These are phyloP conservation scores for Mycosphaerelloides madeirae DNA, from an alignment of 2,329 filamentous ascomycete genomes.

Conservation along the genomic window DNA sequence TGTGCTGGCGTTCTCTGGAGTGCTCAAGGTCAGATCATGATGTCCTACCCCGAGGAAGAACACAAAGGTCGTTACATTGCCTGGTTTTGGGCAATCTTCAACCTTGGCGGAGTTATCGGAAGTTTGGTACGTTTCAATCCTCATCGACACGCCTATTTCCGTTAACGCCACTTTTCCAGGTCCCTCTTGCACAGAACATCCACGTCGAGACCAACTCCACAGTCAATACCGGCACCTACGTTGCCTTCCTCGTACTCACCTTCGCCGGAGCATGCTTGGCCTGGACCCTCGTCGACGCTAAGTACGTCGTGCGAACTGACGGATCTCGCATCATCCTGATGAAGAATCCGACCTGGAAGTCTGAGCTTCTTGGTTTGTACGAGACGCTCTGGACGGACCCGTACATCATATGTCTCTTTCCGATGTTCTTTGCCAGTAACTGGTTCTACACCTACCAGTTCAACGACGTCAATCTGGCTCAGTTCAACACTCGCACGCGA, in stretches of 20 bases:
- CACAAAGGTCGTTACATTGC: slow-evolving; percentile 84
- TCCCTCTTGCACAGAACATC: slow-evolving; percentile 69
- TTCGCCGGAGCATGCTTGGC: slow-evolving; percentile 64
- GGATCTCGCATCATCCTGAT: slow-evolving; percentile 75
- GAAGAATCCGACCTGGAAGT: slow-evolving; percentile 75
- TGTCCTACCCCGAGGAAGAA: slow-evolving; percentile 76
- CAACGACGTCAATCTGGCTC: slow-evolving; percentile 64
- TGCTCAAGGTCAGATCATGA: slow-evolving; percentile 79
- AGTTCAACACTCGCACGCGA: slow-evolving; percentile 68
- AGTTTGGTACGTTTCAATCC: slow-evolving; percentile 39
- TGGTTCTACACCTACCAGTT: slow-evolving; percentile 78
- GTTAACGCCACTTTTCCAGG: slow-evolving; percentile 32
- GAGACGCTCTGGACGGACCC: slow-evolving; percentile 65
- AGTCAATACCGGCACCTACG: slow-evolving; percentile 73
- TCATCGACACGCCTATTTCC: neutral
- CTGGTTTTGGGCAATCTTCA: slow-evolving; percentile 93
- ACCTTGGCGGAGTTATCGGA: slow-evolving; percentile 81
- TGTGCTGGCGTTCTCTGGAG: slow-evolving; percentile 77
- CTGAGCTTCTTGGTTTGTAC: slow-evolving; percentile 69
- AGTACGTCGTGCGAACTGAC: slow-evolving; percentile 67
- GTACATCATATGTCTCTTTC: slow-evolving; percentile 70
- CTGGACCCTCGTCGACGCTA: slow-evolving; percentile 65
- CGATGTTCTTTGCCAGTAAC: slow-evolving; percentile 74
- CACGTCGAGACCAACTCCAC: slow-evolving; percentile 47
- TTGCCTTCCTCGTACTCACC: slow-evolving; percentile 81